Percentiles rank a stretch among this genome's conserved stretches.
Conservation (phyloP, 148 eudicot genomes). For the Fagopyrum homotropicum region DNA sequence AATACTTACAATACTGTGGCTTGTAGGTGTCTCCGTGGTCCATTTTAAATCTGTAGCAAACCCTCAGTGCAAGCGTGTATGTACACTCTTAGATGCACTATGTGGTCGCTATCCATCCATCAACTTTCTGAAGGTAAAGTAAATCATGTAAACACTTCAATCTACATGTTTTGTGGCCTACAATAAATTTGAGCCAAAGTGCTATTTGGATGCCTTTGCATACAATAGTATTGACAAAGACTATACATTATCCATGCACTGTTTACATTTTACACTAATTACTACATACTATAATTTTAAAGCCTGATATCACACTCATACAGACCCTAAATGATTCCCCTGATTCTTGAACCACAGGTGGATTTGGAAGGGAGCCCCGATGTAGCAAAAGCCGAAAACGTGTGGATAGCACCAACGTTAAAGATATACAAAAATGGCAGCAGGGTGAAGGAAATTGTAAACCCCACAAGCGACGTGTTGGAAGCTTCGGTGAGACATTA, state of each 20-base stretch:
- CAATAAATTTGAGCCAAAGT: no score
- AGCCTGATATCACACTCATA: no score
- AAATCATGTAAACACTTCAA: not conserved
- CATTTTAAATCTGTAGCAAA: conserved; percentile 41
- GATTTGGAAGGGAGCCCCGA: conserved; percentile 55
- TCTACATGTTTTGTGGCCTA: no score
- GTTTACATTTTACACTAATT: no score
- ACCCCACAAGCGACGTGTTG: conserved; percentile 61
- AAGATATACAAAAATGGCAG: conserved; percentile 75
- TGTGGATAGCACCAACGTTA: conserved; percentile 69
- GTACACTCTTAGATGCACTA: conserved; percentile 45
- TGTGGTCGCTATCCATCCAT: conserved; percentile 64
- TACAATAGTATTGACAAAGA: no score
- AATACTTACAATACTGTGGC: conserved; percentile 5
- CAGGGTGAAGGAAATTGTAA: conserved; percentile 69
- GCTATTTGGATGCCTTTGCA: no score
- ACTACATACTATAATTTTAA: no score
- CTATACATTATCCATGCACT: no score
- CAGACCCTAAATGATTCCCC: not conserved
- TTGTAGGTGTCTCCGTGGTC: conserved; percentile 66
- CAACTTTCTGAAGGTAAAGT: conserved; percentile 63
- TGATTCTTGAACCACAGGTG: conserved; percentile 36
- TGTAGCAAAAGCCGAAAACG: conserved; percentile 55
- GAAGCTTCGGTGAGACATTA: conserved; percentile 92
- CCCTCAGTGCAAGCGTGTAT: conserved; percentile 50